A percentile compares a stretch with the other conserved stretches of the same genome.
Evolutionary conservation across 106 monocot species (phyloP).

Genomic region (Dendrobium nobile): DNA sequence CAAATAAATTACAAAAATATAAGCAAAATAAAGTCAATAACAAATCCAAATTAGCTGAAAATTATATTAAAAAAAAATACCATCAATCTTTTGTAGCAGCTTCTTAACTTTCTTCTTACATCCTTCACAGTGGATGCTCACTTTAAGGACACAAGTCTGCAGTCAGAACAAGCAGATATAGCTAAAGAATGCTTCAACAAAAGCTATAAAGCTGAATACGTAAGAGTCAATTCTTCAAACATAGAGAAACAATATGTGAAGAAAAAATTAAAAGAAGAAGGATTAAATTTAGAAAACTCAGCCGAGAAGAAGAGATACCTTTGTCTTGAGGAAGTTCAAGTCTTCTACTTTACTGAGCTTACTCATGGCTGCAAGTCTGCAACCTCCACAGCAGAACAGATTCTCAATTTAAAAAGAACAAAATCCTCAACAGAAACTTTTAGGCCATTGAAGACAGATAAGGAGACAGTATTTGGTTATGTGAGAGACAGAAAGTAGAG

Average conservation of each 20-base stretch:
- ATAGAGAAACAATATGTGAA: neutral
- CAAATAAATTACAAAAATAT: neutral
- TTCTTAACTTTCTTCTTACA: slow-evolving; percentile 36
- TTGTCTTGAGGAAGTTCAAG: slow-evolving; percentile 24
- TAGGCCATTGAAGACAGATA: neutral
- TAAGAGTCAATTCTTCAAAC: too few species aligned
- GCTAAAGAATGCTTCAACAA: neutral
- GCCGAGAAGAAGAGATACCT: slow-evolving; percentile 9
- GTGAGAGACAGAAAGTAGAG: too few species aligned
- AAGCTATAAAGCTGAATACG: neutral
- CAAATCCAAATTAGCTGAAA: neutral
- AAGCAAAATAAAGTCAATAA: neutral
- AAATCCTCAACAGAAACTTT: neutral
- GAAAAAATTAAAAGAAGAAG: neutral
- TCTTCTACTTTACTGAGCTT: slow-evolving; percentile 18
- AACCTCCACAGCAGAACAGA: neutral
- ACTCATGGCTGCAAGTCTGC: neutral
- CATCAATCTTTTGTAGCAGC: slow-evolving; percentile 30
- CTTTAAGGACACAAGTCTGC: slow-evolving; percentile 28
- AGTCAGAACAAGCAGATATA: neutral
- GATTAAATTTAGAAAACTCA: neutral
- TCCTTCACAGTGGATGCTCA: slow-evolving; percentile 35
- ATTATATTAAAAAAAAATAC: neutral
- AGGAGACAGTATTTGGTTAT: too few species aligned
- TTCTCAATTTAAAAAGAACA: neutral